Percentiles rank a stretch among this genome's conserved stretches.
phyloP scores from a whole-genome alignment of 2,329 filamentous ascomycete species.

The Reticulascus tulasneorum region DNA sequence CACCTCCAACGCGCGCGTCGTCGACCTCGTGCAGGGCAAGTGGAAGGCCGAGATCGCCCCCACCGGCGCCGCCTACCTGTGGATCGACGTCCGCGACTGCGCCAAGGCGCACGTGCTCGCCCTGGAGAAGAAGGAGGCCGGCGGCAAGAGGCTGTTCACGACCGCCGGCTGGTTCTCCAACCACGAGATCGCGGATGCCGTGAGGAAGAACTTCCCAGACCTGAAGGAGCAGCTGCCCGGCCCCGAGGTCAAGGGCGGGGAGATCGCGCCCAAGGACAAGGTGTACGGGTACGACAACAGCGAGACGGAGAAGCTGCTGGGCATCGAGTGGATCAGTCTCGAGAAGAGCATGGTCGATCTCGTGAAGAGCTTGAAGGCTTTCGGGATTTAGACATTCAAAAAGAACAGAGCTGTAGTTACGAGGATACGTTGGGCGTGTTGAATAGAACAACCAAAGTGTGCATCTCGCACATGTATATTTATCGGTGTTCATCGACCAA shows the following conservation, averaged over 20 bases:
- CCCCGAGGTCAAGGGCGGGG: constrained; percentile 39
- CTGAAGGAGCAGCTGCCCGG: constrained; percentile 43
- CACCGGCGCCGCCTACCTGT: constrained; percentile 38
- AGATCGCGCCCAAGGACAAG: constrained; percentile 31
- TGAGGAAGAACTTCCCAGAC: constrained; percentile 47
- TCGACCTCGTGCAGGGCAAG: constrained; percentile 43
- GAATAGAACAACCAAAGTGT: too few relatives aligned
- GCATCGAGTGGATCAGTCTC: constrained; percentile 57
- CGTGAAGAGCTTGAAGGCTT: constrained; percentile 31
- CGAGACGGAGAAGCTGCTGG: constrained; percentile 55
- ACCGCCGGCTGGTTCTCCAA: constrained; percentile 45
- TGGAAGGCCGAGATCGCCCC: constrained; percentile 42
- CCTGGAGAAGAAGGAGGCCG: constrained; percentile 42
- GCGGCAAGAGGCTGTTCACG: constrained; percentile 48
- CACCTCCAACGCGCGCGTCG: constrained; percentile 50
- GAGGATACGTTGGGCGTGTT: too few relatives aligned
- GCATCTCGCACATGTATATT: too few relatives aligned
- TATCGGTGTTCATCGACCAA: too few relatives aligned
- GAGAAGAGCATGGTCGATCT: constrained; percentile 62
- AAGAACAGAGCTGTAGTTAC: too few relatives aligned
- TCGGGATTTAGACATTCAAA: constrained; percentile 22
- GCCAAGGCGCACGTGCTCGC: constrained; percentile 50
- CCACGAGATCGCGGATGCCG: constrained; percentile 37
- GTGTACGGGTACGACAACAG: constrained; percentile 55
- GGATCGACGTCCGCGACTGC: constrained; percentile 55